A percentile compares a stretch with the other conserved stretches of the same genome.
Conservation (phyloP, 2,329 filamentous ascomycete species). For the Phyllosticta capitalensis region DNA sequence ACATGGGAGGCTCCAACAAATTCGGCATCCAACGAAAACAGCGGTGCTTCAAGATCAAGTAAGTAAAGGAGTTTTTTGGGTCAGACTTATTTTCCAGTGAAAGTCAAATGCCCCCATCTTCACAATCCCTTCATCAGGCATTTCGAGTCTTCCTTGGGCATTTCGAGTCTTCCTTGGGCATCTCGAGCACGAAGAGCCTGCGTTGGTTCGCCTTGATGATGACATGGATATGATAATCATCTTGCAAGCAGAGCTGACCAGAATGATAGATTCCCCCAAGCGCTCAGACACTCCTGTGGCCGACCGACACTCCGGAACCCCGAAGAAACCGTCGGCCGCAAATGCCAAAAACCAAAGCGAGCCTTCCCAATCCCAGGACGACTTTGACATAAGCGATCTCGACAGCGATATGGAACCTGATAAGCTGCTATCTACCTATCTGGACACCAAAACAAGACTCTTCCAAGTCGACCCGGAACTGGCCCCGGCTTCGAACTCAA, state of each 20-base stretch:
- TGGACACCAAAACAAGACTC: conserved; percentile 57
- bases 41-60: conserved; percentile 20
- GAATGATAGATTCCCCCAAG: conserved; percentile 2
- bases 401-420: conserved; percentile 42
- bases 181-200: background rate
- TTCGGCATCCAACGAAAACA: background rate
- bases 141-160: background rate
- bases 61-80: conserved; percentile 10
- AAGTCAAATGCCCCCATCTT: no score
- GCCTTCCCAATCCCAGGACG: conserved; percentile 10
- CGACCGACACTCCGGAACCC: background rate
- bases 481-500: conserved; percentile 42
- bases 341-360: background rate
- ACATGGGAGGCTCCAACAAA: conserved; percentile 48
- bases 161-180: background rate
- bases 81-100: background rate
- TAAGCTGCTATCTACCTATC: conserved; percentile 57
- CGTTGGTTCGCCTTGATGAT: background rate
- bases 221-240: background rate
- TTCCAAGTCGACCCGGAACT: conserved; percentile 42
- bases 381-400: conserved; percentile 37
- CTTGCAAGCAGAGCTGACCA: no score
- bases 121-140: background rate
- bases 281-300: background rate
- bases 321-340: background rate